Conservation (phyloP, 2,329 filamentous ascomycete species). For the Sclerotinia sclerotiorum region DNA sequence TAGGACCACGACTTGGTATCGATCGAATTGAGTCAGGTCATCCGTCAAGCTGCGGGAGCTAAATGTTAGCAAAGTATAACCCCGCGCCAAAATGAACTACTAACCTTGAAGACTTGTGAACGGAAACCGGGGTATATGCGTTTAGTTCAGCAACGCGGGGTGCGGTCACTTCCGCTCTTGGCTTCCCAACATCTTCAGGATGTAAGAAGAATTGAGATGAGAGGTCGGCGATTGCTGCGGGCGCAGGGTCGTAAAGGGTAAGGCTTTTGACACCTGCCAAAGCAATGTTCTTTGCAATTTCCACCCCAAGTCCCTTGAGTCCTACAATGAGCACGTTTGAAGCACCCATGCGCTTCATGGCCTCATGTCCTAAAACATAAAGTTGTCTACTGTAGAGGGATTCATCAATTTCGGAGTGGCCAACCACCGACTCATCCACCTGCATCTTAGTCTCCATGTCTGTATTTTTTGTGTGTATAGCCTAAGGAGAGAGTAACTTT, state of each 20-base stretch:
- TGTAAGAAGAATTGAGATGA: slow-evolving; percentile 97
- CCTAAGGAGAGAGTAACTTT: slow-evolving; percentile 37
- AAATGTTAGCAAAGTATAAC: slow-evolving; percentile 27
- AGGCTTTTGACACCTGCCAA: slow-evolving; percentile 97
- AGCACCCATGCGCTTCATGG: slow-evolving; percentile 98
- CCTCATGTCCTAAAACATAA: slow-evolving; percentile 70
- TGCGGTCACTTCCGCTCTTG: slow-evolving; percentile 80
- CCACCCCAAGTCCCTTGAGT: slow-evolving; percentile 89
- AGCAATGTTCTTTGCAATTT: slow-evolving; percentile 98
- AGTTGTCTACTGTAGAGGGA: slow-evolving; percentile 73
- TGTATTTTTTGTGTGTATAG: slow-evolving; percentile 51
- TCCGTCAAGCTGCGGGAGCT: slow-evolving; percentile 60
- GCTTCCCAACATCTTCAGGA: slow-evolving; percentile 84
- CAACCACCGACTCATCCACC: slow-evolving; percentile 60
- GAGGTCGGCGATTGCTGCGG: slow-evolving; percentile 80
- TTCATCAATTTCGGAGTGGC: slow-evolving; percentile 65
- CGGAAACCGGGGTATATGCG: slow-evolving; percentile 86
- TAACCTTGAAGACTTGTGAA: slow-evolving; percentile 64
- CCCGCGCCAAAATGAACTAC: slow-evolving; percentile 22
- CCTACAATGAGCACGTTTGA: slow-evolving; percentile 93
- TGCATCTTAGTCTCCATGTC: slow-evolving; percentile 65
- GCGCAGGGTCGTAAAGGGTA: slow-evolving; percentile 86
- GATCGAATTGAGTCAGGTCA: slow-evolving; percentile 78
- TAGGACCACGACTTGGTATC: slow-evolving; percentile 89
- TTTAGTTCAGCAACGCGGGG: slow-evolving; percentile 93